phyloP scores from a whole-genome alignment of 176 grass and related monocot genomes.

The Aegilops bicornis region DNA sequence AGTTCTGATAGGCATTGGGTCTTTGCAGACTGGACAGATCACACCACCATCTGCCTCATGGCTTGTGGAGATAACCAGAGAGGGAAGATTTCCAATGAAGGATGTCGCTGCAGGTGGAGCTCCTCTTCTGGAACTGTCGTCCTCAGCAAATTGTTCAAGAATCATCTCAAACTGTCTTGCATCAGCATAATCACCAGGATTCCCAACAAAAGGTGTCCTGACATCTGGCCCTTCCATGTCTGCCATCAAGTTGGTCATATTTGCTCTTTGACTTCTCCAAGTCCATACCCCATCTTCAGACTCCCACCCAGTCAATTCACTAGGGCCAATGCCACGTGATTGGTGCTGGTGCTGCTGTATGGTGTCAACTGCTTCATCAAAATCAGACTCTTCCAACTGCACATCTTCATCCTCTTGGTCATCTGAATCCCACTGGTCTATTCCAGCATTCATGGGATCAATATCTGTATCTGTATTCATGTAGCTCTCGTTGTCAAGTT shows the following conservation, averaged over 20 bases:
- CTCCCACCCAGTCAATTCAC: constrained; percentile 20
- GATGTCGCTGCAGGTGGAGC: constrained; percentile 67
- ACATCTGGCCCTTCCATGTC: constrained; percentile 36
- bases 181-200: constrained; percentile 78
- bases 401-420: constrained; percentile 42
- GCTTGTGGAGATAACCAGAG: constrained; percentile 55
- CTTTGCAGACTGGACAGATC: constrained; percentile 89
- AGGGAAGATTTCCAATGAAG: constrained; percentile 49
- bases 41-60: constrained; percentile 51
- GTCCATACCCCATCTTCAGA: constrained; percentile 39
- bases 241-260: constrained; percentile 21
- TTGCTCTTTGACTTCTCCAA: constrained; percentile 38
- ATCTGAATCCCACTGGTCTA: constrained; percentile 76
- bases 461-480: constrained; percentile 72
- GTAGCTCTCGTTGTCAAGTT: constrained; percentile 57
- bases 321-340: constrained; percentile 19
- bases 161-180: constrained; percentile 66
- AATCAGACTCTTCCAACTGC: constrained; percentile 62
- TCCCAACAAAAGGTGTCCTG: constrained; percentile 43
- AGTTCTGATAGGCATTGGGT: constrained; percentile 39
- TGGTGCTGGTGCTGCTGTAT: constrained; percentile 34
- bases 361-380: constrained; percentile 36
- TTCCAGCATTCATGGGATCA: constrained; percentile 79
- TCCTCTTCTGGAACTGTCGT: constrained; percentile 63
- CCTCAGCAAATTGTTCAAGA: constrained; percentile 76